phyloP scores from a whole-genome alignment of 108 stramenopile genomes.

The Cyclotella sp. region DNA sequence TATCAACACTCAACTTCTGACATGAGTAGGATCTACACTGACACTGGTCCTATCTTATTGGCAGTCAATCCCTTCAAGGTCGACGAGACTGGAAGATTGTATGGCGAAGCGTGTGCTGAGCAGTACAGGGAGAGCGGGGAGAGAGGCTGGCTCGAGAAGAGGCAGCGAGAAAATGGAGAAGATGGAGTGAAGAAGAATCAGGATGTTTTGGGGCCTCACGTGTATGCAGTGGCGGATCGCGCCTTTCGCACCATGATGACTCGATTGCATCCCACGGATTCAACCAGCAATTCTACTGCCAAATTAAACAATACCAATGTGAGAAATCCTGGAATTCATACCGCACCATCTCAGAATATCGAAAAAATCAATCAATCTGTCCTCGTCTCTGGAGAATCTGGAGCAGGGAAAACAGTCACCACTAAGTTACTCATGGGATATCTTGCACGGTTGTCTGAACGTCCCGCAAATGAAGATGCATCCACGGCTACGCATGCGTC shows the following conservation, averaged over 20 bases:
- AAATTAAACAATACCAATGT: background rate
- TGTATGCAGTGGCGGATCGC: slow-evolving; percentile 80
- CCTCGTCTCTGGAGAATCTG: slow-evolving; percentile 67
- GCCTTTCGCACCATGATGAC: slow-evolving; percentile 79
- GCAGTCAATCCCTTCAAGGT: slow-evolving; percentile 70
- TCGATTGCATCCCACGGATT: slow-evolving; percentile 20
- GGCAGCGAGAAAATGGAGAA: background rate
- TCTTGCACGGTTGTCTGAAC: slow-evolving; percentile 60
- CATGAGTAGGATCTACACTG: slow-evolving; percentile 54
- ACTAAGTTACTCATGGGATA: slow-evolving; percentile 81
- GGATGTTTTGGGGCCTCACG: slow-evolving; percentile 69
- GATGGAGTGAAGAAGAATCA: slow-evolving; percentile 3
- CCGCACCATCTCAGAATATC: background rate
- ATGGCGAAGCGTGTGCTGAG: slow-evolving; percentile 17
- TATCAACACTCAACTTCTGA: slow-evolving; percentile 23
- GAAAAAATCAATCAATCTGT: slow-evolving; percentile 55
- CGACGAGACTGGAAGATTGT: slow-evolving; percentile 29
- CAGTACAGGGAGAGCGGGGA: slow-evolving; percentile 29
- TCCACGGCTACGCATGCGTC: background rate
- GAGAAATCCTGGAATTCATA: background rate
- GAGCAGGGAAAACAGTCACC: slow-evolving; percentile 73
- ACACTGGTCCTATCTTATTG: slow-evolving; percentile 66
- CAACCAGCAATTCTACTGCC: background rate
- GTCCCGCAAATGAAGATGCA: slow-evolving; percentile 2
- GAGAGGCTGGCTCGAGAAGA: slow-evolving; percentile 19